These are phyloP conservation scores for Sesbania bispinosa DNA, from an alignment of 306 rosid genomes.

Conservation along the genomic window DNA sequence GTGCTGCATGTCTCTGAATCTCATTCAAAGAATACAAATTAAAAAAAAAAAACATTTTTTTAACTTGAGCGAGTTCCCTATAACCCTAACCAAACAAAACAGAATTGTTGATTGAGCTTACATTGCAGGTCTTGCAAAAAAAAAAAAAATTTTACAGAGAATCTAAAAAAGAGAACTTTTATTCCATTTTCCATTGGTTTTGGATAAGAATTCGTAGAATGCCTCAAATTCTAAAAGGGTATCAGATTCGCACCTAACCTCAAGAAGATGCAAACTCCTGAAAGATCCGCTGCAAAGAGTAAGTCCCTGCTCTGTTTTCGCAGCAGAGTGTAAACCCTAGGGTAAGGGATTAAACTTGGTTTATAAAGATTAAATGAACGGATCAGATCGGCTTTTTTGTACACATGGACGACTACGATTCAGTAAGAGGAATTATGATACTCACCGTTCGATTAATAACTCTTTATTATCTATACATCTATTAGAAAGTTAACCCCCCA, in stretches of 20 bases:
- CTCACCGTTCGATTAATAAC: slow-evolving; percentile 2
- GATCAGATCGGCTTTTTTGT: not conserved
- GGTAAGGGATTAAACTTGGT: not conserved
- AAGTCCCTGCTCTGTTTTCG: not conserved
- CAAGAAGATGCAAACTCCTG: slow-evolving; percentile 13
- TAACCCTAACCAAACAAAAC: not conserved
- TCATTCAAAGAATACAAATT: not conserved
- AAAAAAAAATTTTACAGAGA: not conserved
- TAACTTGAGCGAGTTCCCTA: not conserved
- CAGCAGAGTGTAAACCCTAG: slow-evolving; percentile 27
- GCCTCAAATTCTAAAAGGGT: not conserved
- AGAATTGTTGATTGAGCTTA: not conserved
- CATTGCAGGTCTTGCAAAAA: not conserved
- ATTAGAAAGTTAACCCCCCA: no score
- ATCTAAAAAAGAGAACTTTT: slow-evolving; percentile 3
- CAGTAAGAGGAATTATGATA: not conserved
- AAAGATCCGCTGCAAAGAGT: not conserved
- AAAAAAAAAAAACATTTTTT: not conserved
- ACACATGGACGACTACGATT: not conserved
- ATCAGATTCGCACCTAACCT: not conserved
- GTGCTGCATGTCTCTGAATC: not conserved
- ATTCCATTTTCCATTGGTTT: not conserved
- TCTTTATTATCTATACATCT: no score
- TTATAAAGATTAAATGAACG: slow-evolving; percentile 11
- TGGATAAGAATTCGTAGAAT: not conserved